Evolutionary conservation across 768 basidiomycete genomes (phyloP), one percentile per base, ranked within the genome.

Genomic region (Podaxis sp.): DNA sequence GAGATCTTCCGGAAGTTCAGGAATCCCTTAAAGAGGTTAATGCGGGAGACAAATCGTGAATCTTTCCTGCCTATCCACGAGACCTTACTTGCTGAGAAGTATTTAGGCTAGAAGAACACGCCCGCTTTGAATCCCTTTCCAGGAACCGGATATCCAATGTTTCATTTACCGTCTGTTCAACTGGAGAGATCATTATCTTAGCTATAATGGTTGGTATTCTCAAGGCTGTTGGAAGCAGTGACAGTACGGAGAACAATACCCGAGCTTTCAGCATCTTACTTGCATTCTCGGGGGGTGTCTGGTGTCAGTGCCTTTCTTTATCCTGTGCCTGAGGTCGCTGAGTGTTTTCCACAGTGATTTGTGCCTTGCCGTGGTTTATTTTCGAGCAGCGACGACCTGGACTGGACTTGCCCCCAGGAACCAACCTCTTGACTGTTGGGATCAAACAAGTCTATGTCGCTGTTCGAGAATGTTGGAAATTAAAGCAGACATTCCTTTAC

Each of bases 141-240:
- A 82, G 89, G 11, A 91, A 91, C 66, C 82, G 86, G 27, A 82
- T 92, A 15, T 91, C 89, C 0, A 92, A 93, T 66, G 78, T 91
- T 2, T 88, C 90, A 0, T 90, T 92, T 66, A 77, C 88, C 0
- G 74, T 92, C 38, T 85, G 80, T 64, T 92, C 90, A 0, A 77
- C 79, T 0, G 91, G 90, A 43, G 90, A 91, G 73, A 77, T 91
- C 43, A 37, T 90, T 54, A 81, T 91, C 49, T 81, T 93, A 29
- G 84, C 81, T 0, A 73, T 91, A 55, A 90, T 91, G 83, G 84
- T 90, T 38, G 90, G 90, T 17, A 91, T 92, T 17, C 74, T 91
- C 19, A 84, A 88, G 69, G 89, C 80, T 0, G 69, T 92, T 55
- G 79, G 84, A 57, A 83, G 84, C 0, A 84, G 81, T 40, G 78